Evolutionary conservation across 169 alveolate genomes (phyloP), one percentile per base, ranked within the genome.

Genomic region (Plasmodium fragile): DNA sequence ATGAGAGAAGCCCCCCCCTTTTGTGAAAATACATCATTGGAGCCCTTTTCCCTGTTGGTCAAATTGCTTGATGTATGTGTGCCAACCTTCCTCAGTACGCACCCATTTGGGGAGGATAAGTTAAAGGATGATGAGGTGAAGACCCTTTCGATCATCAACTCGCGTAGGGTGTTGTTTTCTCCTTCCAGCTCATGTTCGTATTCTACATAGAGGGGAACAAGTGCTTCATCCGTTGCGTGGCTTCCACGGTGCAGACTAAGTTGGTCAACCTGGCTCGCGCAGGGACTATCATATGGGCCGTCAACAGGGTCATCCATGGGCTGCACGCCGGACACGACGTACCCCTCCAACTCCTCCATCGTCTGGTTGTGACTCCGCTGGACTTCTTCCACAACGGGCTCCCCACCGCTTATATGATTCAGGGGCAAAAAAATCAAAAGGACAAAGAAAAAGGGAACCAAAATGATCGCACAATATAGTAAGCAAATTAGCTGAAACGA

Each of bases 381-480:
- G 22, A 43, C 25, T 75, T 49, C 80, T 0, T 34, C 81, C 72
- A 10, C 28, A 32, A 0, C 65, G 36, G 22, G 75, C 8, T 4
- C 25, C 16, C 39, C 49, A 1, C n/a, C 39, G 25, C 78, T 72
- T 39, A 75, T 73, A 34, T 85, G 93, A 18, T 49, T 73, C 49
- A 69, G 39, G 39, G 93, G 93, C 13, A 85, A 53, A 52, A 85
- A 85, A 18, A 85, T 75, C 6, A 77, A 18, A 34, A 85, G 32
- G 32, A 73, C 45, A 34, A 85, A 85, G 41, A 75, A 73, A 85
- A 85, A 85, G 18, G 93, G 93, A 16, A 85, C 73, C 79, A 85
- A 85, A 25, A 85, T 75, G 30, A 85, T 34, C 22, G 80, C 11
- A 59, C 93, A 85, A 18, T 85, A 85, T 75, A 69, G 69, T 22